These are phyloP conservation scores for Nepenthes mirabilis DNA, from an alignment of 148 eudicot species.

Conservation along the genomic window DNA sequence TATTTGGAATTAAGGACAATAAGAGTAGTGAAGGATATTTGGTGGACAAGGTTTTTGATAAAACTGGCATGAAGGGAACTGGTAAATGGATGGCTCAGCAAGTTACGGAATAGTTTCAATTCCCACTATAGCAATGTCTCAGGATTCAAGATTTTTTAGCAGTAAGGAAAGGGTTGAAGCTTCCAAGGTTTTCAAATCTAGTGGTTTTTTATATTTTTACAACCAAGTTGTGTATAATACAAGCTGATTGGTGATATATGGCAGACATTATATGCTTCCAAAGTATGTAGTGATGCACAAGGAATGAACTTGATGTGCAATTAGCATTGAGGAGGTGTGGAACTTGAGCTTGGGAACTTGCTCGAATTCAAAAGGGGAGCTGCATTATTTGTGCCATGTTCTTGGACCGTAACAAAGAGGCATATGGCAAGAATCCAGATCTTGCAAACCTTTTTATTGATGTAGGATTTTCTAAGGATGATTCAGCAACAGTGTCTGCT, in stretches of 20 bases:
- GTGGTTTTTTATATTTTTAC: constrained; percentile 39
- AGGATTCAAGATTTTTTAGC: constrained; percentile 81
- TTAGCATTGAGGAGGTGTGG: constrained; percentile 75
- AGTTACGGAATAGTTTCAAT: constrained; percentile 82
- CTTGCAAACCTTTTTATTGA: constrained; percentile 80
- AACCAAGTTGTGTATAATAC: constrained; percentile 69
- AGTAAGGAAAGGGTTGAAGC: constrained; percentile 83
- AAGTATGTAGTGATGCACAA: constrained; percentile 83
- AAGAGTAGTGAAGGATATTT: constrained; percentile 58
- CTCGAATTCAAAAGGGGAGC: constrained; percentile 92
- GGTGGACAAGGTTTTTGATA: constrained; percentile 80
- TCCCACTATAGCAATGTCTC: constrained; percentile 75
- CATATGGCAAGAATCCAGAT: constrained; percentile 64
- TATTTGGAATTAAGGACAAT: constrained; percentile 70
- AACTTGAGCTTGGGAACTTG: constrained; percentile 75
- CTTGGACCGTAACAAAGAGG: constrained; percentile 83
- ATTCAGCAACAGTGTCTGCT: constrained; percentile 58
- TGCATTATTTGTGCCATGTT: constrained; percentile 86
- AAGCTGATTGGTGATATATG: constrained; percentile 65
- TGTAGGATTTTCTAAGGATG: constrained; percentile 66
- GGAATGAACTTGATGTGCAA: constrained; percentile 91
- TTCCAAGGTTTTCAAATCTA: constrained; percentile 54
- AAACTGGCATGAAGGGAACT: constrained; percentile 95
- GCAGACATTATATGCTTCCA: constrained; percentile 69
- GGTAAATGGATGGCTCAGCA: constrained; percentile 95